Percentiles rank a stretch among this genome's conserved stretches.
Conservation (phyloP, 1,284 basidiomycete species). For the Termitomyces sp. region DNA sequence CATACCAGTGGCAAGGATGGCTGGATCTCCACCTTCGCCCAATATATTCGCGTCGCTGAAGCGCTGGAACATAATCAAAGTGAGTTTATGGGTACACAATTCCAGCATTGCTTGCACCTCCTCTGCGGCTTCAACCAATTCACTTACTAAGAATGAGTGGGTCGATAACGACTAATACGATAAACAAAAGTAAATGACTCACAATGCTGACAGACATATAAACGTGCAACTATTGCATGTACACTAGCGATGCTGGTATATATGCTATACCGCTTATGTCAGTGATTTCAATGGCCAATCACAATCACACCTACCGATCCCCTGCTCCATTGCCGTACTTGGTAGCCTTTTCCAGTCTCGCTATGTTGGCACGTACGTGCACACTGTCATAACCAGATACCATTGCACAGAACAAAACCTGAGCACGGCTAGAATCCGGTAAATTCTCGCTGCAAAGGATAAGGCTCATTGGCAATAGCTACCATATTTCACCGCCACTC, state of each 20-base stretch:
- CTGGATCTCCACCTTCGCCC: slow-evolving; percentile 49
- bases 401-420: slow-evolving; percentile 54
- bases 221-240: slow-evolving; percentile 44
- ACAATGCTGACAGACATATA: slow-evolving; percentile 65
- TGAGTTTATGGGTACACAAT: neutral
- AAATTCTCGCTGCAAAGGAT: slow-evolving; percentile 1
- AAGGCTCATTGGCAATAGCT: neutral
- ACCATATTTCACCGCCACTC: slow-evolving; percentile 64
- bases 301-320: slow-evolving; percentile 44
- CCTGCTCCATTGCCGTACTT: slow-evolving; percentile 64
- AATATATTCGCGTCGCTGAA: slow-evolving; percentile 50
- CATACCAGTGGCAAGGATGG: slow-evolving; percentile 50
- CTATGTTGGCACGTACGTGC: slow-evolving; percentile 57
- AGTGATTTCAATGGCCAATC: neutral
- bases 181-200: slow-evolving; percentile 20
- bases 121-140: slow-evolving; percentile 54
- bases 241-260: slow-evolving; percentile 57
- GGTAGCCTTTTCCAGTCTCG: slow-evolving; percentile 55
- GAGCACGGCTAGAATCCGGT: slow-evolving; percentile 42
- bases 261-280: slow-evolving; percentile 32
- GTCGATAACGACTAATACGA: neutral
- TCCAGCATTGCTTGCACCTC: slow-evolving; percentile 37
- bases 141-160: slow-evolving; percentile 41
- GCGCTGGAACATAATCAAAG: slow-evolving; percentile 31
- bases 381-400: slow-evolving; percentile 64